These are phyloP conservation scores for Xylaria sp. DNA, from an alignment of 2,329 filamentous ascomycete genomes.

Conservation along the genomic window DNA sequence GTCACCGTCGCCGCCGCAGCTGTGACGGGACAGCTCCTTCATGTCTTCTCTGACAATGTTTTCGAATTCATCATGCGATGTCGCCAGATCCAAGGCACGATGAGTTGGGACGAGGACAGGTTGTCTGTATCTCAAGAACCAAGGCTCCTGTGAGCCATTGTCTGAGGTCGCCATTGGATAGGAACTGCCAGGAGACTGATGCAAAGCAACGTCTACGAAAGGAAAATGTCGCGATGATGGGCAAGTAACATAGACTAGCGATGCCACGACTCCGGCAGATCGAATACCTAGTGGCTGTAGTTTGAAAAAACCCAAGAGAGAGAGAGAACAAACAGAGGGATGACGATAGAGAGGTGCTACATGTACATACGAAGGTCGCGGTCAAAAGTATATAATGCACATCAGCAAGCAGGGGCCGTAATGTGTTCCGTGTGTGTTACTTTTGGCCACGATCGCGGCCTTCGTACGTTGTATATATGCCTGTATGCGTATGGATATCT, in stretches of 20 bases:
- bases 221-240: background rate
- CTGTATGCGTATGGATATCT: no score
- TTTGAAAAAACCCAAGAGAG: background rate
- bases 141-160: slow-evolving; percentile 13
- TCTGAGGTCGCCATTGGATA: slow-evolving; percentile 4
- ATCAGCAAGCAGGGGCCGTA: no score
- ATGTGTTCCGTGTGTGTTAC: no score
- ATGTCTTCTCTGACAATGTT: slow-evolving; percentile 9
- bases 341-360: background rate
- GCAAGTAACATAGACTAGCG: background rate
- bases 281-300: background rate
- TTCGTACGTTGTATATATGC: no score
- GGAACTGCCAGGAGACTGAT: background rate
- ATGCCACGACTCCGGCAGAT: background rate
- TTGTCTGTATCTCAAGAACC: slow-evolving; percentile 16
- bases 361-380: no score
- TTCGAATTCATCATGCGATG: slow-evolving; percentile 13
- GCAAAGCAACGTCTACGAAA: background rate
- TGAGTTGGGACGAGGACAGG: slow-evolving; percentile 16
- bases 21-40: background rate
- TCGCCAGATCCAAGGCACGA: slow-evolving; percentile 13
- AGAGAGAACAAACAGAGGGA: background rate
- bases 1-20: background rate
- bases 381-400: no score
- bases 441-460: no score